Evolutionary conservation across 345 rosid genomes (phyloP), one percentile per base, ranked within the genome.

Genomic region (Zanthoxylum bungeanum): DNA sequence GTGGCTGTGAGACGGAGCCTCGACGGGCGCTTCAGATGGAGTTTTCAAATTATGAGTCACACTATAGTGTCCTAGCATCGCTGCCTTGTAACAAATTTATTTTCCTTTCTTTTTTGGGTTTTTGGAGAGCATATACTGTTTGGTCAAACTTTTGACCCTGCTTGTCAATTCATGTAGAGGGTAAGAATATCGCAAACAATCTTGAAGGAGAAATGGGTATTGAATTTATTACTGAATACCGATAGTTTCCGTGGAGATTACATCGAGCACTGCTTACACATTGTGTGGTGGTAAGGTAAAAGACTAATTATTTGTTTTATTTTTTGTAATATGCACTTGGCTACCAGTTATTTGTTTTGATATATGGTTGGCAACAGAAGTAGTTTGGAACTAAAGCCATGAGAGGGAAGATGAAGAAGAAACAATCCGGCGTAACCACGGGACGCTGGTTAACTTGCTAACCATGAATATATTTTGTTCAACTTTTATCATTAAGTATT

Each of bases 391-490:
- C 42, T 31, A 12, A 59, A n/a, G 73, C 31, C 39, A 10, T 39
- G 30, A 44, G 66, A 7, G 46, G 24, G 36, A 16, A 47, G 46
- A 60, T 22, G 57, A 28, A 67, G 8, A 34, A 60, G 36, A 31
- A 34, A 47, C 14, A 36, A 60, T 40, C 14, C 14, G 3, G 11
- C 30, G 33, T 70, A 59, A 49, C 9, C 5, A 2, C 17, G 28
- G 36, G n/a, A n/a, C n/a, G n/a, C n/a, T n/a, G n/a, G 59, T 60
- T 69, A 69, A n/a, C 14, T 42, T 60, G 31, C 30, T 33, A 71
- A 30, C 28, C n/a, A 22, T 60, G 19, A 10, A 28, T 40, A 31
- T 34, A 0, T 56, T 9, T 5, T 47, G 16, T 47, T 31, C 34
- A 60, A 25, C 34, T 70, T 33, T 25, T 71, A 47, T 16, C 49